Evolutionary conservation across 1,284 basidiomycete genomes (phyloP).

Genomic region (Cutaneotrichosporon spelunceum): DNA sequence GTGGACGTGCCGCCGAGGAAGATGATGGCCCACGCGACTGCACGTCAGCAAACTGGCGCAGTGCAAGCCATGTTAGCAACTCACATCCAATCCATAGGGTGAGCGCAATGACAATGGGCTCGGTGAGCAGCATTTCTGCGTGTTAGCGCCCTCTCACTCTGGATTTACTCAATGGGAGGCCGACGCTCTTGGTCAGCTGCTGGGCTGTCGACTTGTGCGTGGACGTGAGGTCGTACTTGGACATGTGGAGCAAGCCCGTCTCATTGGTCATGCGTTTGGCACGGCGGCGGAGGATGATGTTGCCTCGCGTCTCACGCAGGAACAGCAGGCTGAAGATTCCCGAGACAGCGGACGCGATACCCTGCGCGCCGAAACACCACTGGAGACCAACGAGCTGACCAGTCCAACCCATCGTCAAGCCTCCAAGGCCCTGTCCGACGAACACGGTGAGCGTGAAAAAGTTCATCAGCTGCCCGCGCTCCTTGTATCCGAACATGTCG

Average conservation of each 20-base stretch:
- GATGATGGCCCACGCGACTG: conserved; percentile 39
- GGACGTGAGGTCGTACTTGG: conserved; percentile 37
- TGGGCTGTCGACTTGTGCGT: conserved; percentile 34
- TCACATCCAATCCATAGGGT: conserved; percentile 52
- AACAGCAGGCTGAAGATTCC: conserved; percentile 40
- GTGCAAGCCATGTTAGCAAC: neutral
- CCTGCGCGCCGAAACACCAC: conserved; percentile 45
- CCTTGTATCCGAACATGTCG: conserved; percentile 43
- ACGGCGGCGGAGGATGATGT: conserved; percentile 52
- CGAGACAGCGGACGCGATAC: conserved; percentile 30
- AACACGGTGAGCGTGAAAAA: conserved; percentile 50
- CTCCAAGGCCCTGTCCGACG: conserved; percentile 37
- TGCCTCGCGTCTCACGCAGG: conserved; percentile 49
- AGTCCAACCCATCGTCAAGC: conserved; percentile 31
- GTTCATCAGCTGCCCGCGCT: conserved; percentile 51
- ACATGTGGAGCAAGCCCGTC: conserved; percentile 48
- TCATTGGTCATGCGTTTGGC: conserved; percentile 48
- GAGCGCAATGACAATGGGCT: conserved; percentile 53
- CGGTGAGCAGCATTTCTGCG: conserved; percentile 48
- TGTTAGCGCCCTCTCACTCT: neutral
- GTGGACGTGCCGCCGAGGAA: conserved; percentile 41
- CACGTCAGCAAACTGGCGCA: neutral
- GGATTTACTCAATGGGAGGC: conserved; percentile 40
- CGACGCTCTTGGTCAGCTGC: conserved; percentile 43
- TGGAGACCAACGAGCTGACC: conserved; percentile 32